Evolutionary conservation across 2,329 filamentous ascomycete genomes (phyloP).

Genomic region (Paramyrothecium roridum): DNA sequence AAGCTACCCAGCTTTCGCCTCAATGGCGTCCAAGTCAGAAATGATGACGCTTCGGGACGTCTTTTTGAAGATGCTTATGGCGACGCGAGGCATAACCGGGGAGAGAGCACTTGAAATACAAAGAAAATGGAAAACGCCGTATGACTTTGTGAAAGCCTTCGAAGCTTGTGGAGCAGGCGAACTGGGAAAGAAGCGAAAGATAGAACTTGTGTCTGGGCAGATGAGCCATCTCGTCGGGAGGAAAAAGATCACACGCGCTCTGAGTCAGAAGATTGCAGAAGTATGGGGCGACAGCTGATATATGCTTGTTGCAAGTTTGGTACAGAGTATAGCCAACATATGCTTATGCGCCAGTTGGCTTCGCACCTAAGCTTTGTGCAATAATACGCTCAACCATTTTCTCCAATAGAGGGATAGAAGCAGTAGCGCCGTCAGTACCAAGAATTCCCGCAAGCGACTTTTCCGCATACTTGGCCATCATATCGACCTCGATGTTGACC

Average conservation of each 20-base stretch:
- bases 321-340: background rate
- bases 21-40: constrained; percentile 72
- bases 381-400: constrained; percentile 74
- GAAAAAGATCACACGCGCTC: constrained; percentile 62
- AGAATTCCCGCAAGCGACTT: constrained; percentile 80
- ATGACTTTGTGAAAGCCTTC: constrained; percentile 68
- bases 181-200: constrained; percentile 52
- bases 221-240: constrained; percentile 59
- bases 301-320: background rate
- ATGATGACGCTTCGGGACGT: constrained; percentile 70
- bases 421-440: constrained; percentile 47
- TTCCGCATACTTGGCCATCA: constrained; percentile 80
- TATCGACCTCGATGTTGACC: constrained; percentile 92
- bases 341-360: constrained; percentile 5
- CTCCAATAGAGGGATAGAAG: constrained; percentile 58
- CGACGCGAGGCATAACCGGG: constrained; percentile 68
- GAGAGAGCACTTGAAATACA: constrained; percentile 81
- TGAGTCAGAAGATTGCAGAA: constrained; percentile 70
- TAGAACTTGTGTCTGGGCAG: constrained; percentile 55
- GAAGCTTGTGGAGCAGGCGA: constrained; percentile 48
- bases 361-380: constrained; percentile 52
- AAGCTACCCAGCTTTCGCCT: constrained; percentile 69
- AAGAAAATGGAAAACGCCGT: constrained; percentile 71
- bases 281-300: constrained; percentile 60
- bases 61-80: constrained; percentile 85